Evolutionary conservation across 2,329 filamentous ascomycete genomes (phyloP), one percentile per base, ranked within the genome.

Genomic region (Kalaharituber pfeilii): DNA sequence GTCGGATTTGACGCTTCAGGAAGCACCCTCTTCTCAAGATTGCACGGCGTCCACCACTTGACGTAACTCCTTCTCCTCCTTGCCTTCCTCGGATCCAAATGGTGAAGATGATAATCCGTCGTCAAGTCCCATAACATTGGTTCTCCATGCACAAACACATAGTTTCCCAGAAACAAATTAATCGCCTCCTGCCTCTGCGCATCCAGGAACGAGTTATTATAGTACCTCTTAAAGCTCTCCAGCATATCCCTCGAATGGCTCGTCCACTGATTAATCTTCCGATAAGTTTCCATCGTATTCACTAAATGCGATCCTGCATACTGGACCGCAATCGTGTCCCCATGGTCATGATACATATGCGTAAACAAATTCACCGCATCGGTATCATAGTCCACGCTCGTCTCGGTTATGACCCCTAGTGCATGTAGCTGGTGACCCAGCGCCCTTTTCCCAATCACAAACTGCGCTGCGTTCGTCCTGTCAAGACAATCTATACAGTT

Each of bases 401-500:
- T 82, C 33, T 82, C 77, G 55, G 81, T 78, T 26, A 96, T 81
- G 27, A 98, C 82, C 5, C 91, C 91, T 3, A 98, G 75, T 2
- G 89, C 88, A 66, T 94, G 84, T 7, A 98, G 75, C 68, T 98
- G 91, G 63, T 94, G 80, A 0, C 88, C 91, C 9, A 98, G 76
- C 0, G 91, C 91, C 62, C 86, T 78, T 70, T 98, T 98, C 3
- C 87, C 91, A 63, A 98, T 93, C 27, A 98, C 88, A 62, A 96
- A 98, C 66, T 98, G 91, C 1, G 91, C 91, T 2, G 91, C 91
- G 66, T 98, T 98, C 7, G 91, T 98, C 22, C 91, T 82, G 68
- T 98, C 91, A 1, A 98, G 75, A 64, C 91, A 98, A 68, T 98
- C 91, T 63, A 98, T 96, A 67, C 91, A 98, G 65, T 98, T 98